phyloP scores from a whole-genome alignment of 1,284 basidiomycete genomes.

The Pseudozyma sp. region DNA sequence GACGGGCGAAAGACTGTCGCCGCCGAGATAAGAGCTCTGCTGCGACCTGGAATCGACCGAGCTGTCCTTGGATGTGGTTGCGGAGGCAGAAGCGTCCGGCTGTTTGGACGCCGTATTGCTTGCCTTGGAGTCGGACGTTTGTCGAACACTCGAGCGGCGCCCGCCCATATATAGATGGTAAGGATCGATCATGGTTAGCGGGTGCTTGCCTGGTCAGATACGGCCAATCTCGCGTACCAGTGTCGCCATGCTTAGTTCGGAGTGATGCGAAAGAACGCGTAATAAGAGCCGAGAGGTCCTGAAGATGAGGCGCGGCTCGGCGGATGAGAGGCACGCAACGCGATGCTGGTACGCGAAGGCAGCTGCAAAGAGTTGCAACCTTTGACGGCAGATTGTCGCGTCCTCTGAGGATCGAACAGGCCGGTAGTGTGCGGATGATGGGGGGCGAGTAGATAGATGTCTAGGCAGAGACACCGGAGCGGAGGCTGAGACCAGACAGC shows the following conservation, averaged over 20 bases:
- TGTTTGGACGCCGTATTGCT: slow-evolving; percentile 3
- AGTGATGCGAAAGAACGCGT: not conserved
- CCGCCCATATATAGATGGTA: slow-evolving; percentile 35
- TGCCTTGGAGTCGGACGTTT: slow-evolving; percentile 6
- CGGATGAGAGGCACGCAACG: too few species aligned
- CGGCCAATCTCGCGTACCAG: not conserved
- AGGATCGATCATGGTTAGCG: slow-evolving; percentile 40
- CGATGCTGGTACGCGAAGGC: too few species aligned
- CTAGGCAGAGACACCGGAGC: too few species aligned
- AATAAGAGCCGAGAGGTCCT: too few species aligned
- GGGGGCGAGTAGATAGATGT: too few species aligned
- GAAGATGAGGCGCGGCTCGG: too few species aligned
- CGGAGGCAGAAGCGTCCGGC: not conserved
- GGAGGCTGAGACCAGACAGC: too few species aligned
- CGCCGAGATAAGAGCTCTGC: slow-evolving; percentile 34
- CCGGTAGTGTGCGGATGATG: too few species aligned
- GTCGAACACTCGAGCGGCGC: slow-evolving; percentile 14
- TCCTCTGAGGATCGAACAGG: too few species aligned
- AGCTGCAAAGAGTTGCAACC: too few species aligned
- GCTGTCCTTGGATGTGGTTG: slow-evolving; percentile 21
- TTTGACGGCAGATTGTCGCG: too few species aligned
- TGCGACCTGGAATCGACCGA: slow-evolving; percentile 36
- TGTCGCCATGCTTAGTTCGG: slow-evolving; percentile 9
- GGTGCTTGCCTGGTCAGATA: not conserved
- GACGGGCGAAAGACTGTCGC: slow-evolving; percentile 27